Evolutionary conservation across 1,139 yeast genomes (phyloP), one percentile per base, ranked within the genome.

Genomic region (Komagataea norvegica): DNA sequence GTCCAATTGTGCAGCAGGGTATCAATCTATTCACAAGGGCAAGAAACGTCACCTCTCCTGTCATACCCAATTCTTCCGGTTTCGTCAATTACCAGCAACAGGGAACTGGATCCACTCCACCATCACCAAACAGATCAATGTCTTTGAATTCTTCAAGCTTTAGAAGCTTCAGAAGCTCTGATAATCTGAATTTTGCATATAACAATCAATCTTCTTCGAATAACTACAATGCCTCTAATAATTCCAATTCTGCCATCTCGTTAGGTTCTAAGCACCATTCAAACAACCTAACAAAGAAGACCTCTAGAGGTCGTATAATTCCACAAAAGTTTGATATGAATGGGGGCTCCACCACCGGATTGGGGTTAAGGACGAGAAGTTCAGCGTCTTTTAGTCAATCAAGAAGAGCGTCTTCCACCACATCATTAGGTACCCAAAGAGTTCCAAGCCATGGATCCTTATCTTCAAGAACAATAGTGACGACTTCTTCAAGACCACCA

Each of bases 401-500:
- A 44, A 35, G 60, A 56, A 50, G 59, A 52, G 44, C 56, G 31
- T 52, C 57, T 16, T 60, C 64, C 3, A 50, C 54, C 16, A 48
- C 57, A 6, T 55, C 63, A 3, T 34, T 59, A 16, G 47, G 52
- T 22, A 49, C 55, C 19, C 58, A 46, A 17, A 43, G 55, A 37
- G 45, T 44, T 5, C 47, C 56, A 19, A 45, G 50, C 18, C 34
- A 45, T 15, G 44, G 45, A 24, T 44, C 52, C 23, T 36, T 48
- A 34, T 33, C 52, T 20, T 42, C 56, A 29, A 45, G 47, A 39
- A 47, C 60, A 4, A 40, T 52, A 25, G 45, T 46, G 14, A 43
- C 52, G 8, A 38, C 51, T 1, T 37, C 52, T 2, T 38, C 52
- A 8, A 69, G 67, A 41, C 73, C 71, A 37, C 89, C 93, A 3